Base-by-base conservation (phyloP, 805 yeast genomes). In the Teunomyces lycoperdinae region DNA sequence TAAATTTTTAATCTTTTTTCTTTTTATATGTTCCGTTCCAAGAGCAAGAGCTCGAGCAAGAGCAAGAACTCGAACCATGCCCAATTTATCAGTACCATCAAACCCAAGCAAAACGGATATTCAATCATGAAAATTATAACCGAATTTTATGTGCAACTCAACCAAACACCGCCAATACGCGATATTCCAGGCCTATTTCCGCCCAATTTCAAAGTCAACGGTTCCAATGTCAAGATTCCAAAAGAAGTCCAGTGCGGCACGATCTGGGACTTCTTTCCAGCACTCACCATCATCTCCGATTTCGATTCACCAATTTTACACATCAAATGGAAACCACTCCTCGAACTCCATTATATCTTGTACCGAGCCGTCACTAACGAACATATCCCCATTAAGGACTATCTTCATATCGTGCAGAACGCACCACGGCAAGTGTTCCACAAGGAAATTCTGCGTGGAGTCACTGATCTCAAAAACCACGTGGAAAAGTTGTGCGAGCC, bases 231-330 rank as follows among this genome's bases (percentile, higher is more conserved):
- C 9, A 6, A n/a, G 9, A n/a, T 38, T 9, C 41, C 41, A 16
- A 9, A 4, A 11, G 30, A 38, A 5, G 41, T 38, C 30, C 41
- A 26, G 14, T 38, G 41, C 17, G 41, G 41, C 17, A 20, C 41
- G 11, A 24, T 38, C 10, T 38, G 41, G 41, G 41, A 38, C 41
- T 38, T 38, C 41, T 38, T 38, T 5, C 41, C 41, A 6, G 41
- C 14, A 28, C 41, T 38, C 13, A 24, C 13, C 8, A 24, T 38
- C 28, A 26, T 38, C 40, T n/a, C n/a, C 40, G 20, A 35, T 10
- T 11, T n/a, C 14, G 8, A 26, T 11, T 20, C 9, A 10, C 41
- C 41, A 26, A 10, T n/a, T 14, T 38, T 38, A 11, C 10, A 26
- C 29, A 20, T 38, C 30, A 38, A 38, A 38, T 38, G 41, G 41